Percentiles rank a stretch among this genome's conserved stretches.
These are phyloP conservation scores for Xylaria acuta DNA, from an alignment of 495 filamentous ascomycete species.

Conservation along the genomic window DNA sequence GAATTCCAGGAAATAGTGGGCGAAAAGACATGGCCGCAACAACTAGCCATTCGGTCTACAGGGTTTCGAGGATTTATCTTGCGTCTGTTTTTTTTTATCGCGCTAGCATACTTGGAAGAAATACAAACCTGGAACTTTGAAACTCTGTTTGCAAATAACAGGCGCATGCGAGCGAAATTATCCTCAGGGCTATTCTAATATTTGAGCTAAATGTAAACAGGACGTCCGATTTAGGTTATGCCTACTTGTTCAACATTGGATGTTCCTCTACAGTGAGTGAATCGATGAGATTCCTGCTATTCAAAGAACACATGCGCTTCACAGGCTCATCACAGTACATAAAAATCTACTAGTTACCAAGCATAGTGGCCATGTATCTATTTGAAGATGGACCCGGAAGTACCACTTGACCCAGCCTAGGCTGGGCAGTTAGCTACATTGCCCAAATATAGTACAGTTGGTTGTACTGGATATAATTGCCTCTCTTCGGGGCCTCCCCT, in stretches of 20 bases:
- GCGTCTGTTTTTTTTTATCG: slow-evolving; percentile 10
- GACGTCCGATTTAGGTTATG: neutral
- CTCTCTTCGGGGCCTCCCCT: neutral
- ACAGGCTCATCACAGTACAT: neutral
- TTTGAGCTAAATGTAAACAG: neutral
- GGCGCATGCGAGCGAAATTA: neutral
- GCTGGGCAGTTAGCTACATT: neutral
- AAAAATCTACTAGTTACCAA: neutral
- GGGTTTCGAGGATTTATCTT: slow-evolving; percentile 4
- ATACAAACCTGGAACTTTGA: neutral
- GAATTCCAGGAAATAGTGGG: neutral
- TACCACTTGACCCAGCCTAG: neutral
- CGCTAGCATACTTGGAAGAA: neutral
- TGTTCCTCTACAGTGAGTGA: neutral
- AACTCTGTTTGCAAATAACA: neutral
- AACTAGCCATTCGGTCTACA: neutral
- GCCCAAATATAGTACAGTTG: neutral
- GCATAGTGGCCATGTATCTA: neutral
- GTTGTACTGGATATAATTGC: neutral
- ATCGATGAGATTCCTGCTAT: neutral
- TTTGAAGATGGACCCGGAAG: neutral
- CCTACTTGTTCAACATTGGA: neutral
- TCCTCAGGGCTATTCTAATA: neutral
- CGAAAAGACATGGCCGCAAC: neutral
- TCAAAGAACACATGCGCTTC: neutral